A percentile compares a stretch with the other conserved stretches of the same genome.
Evolutionary conservation across 805 yeast genomes (phyloP).

Genomic region (Yueomyces sp.): DNA sequence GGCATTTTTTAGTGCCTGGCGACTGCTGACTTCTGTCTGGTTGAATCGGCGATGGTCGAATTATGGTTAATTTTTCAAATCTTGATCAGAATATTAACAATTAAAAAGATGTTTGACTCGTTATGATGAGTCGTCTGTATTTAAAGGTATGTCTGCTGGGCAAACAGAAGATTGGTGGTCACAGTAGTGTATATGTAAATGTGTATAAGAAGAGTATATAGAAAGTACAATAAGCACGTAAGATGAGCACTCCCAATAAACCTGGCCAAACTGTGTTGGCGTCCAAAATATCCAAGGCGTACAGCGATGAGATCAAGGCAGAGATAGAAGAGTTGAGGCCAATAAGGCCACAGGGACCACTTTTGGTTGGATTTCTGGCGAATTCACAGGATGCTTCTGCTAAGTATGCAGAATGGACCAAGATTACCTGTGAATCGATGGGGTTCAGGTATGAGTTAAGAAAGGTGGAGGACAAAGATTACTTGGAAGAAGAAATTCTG

Average conservation of each 20-base stretch:
- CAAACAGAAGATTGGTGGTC: too few species aligned
- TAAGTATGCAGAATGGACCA: constrained; percentile 94
- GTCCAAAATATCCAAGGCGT: constrained; percentile 73
- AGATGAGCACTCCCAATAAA: constrained; percentile 2
- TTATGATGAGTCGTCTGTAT: too few species aligned
- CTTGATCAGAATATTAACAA: too few species aligned
- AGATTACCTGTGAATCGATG: constrained; percentile 70
- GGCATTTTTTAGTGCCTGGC: too few species aligned
- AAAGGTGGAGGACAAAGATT: constrained; percentile 58
- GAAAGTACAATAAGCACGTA: too few species aligned
- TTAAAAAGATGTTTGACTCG: too few species aligned
- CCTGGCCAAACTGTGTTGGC: constrained; percentile 79
- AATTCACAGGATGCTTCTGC: constrained; percentile 90
- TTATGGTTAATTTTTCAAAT: too few species aligned
- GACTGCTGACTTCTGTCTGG: too few species aligned
- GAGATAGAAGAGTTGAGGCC: constrained; percentile 37
- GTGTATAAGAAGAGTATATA: too few species aligned
- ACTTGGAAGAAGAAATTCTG: constrained; percentile 69
- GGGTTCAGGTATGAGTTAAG: constrained; percentile 79
- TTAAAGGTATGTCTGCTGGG: too few species aligned
- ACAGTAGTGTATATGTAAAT: too few species aligned
- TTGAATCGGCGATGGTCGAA: too few species aligned
- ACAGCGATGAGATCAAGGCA: constrained; percentile 52
- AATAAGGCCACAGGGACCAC: constrained; percentile 38
- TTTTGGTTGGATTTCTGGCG: constrained; percentile 82